phyloP scores from a whole-genome alignment of 2,329 filamentous ascomycete genomes.

The Cladosporium velox region DNA sequence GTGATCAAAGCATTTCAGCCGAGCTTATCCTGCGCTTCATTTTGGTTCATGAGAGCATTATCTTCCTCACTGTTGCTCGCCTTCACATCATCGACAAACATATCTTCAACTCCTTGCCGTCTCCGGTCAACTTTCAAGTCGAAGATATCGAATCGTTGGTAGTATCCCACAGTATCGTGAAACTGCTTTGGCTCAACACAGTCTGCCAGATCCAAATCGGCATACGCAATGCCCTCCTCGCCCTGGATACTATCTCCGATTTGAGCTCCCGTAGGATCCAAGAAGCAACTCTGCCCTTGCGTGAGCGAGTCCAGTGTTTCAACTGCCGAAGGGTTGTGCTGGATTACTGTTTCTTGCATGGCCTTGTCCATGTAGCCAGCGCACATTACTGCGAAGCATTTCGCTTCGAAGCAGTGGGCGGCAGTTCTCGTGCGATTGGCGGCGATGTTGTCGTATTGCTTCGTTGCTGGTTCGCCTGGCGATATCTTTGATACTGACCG shows the following conservation, averaged over 20 bases:
- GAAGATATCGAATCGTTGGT: slow-evolving; percentile 59
- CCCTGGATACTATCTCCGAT: slow-evolving; percentile 44
- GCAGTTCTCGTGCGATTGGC: slow-evolving; percentile 56
- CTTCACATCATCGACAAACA: not conserved
- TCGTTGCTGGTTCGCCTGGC: slow-evolving; percentile 19
- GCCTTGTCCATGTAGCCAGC: slow-evolving; percentile 45
- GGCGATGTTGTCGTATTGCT: slow-evolving; percentile 56
- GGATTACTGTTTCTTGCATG: slow-evolving; percentile 41
- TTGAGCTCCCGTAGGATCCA: slow-evolving; percentile 53
- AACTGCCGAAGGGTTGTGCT: slow-evolving; percentile 25
- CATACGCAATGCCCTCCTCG: slow-evolving; percentile 55
- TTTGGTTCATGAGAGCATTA: not conserved
- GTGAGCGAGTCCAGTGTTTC: slow-evolving; percentile 43
- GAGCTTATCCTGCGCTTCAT: not conserved
- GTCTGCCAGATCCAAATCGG: slow-evolving; percentile 52
- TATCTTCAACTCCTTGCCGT: slow-evolving; percentile 27
- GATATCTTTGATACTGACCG: slow-evolving; percentile 1
- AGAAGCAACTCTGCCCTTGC: slow-evolving; percentile 52
- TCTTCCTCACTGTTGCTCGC: not conserved
- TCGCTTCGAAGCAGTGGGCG: slow-evolving; percentile 61
- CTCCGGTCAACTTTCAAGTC: slow-evolving; percentile 51
- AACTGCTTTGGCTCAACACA: slow-evolving; percentile 60
- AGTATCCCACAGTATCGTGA: slow-evolving; percentile 58
- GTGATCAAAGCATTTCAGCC: not conserved
- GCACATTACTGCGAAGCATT: slow-evolving; percentile 57